phyloP scores from a whole-genome alignment of 2,329 filamentous ascomycete species.

The Scytalidium lignicola region DNA sequence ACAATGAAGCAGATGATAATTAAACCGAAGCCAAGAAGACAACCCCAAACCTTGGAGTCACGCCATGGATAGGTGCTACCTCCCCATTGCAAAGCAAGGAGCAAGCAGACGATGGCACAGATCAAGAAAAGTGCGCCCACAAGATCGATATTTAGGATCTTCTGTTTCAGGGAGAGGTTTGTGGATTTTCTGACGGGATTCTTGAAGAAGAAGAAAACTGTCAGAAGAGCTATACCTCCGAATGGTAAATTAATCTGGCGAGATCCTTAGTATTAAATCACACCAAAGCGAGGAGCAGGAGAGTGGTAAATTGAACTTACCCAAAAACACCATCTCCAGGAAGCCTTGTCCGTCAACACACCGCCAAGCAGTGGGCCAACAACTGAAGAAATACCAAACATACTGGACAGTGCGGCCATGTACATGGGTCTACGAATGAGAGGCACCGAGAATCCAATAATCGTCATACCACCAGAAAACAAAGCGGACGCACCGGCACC shows the following conservation, averaged over 20 bases:
- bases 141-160: slow-evolving; percentile 44
- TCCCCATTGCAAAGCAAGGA: slow-evolving; percentile 42
- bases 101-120: slow-evolving; percentile 36
- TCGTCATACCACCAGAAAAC: slow-evolving; percentile 30
- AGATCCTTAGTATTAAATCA: slow-evolving; percentile 13
- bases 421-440: slow-evolving; percentile 23
- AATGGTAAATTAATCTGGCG: slow-evolving; percentile 37
- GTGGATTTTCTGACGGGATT: slow-evolving; percentile 24
- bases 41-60: slow-evolving; percentile 36
- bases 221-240: slow-evolving; percentile 32
- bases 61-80: slow-evolving; percentile 33
- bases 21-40: slow-evolving; percentile 34
- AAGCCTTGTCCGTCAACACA: slow-evolving; percentile 32
- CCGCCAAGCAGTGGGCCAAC: slow-evolving; percentile 33
- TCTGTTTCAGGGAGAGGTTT: slow-evolving; percentile 30
- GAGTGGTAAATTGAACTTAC: slow-evolving; percentile 22
- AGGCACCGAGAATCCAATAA: slow-evolving; percentile 34
- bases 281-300: slow-evolving; percentile 8
- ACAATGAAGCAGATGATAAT: slow-evolving; percentile 32
- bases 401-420: slow-evolving; percentile 27
- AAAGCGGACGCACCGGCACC: slow-evolving; percentile 29
- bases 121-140: slow-evolving; percentile 42
- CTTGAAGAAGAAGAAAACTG: slow-evolving; percentile 40
- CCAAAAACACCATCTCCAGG: slow-evolving; percentile 33
- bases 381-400: slow-evolving; percentile 29